Evolutionary conservation across 306 rosid genomes (phyloP), one percentile per base, ranked within the genome.

Genomic region (Cotoneaster glaucophyllus): DNA sequence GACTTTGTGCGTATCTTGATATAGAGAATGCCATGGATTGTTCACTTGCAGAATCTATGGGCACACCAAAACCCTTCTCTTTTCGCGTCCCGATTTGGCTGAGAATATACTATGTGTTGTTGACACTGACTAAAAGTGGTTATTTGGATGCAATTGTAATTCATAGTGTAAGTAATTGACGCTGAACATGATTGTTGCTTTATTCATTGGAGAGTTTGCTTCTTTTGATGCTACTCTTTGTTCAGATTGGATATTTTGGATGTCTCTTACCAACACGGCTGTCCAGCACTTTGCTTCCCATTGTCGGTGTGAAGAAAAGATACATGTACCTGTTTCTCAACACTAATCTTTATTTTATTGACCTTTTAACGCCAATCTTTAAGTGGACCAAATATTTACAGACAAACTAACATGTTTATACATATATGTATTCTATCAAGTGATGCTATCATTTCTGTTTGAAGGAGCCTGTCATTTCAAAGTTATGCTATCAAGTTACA

Each of bases 1-100:
- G 98, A 64, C 84, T 76, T 82, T 94, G 98, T 82, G 97, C 95
- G 67, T 90, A 85, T 88, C 87, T 94, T 82, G 98, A 94, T 73
- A 97, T 76, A 74, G 98, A 94, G 84, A 86, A 92, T 87, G 94
- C 91, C 21, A 69, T 91, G 86, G 95, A 91, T 80, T 85, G 71
- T 79, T 82, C 90, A 68, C 95, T 91, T 80, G 90, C 89, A 61
- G 90, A 94, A 83, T 82, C 96, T 19, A 91, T 94, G 82, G 98
- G 98, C 61, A 74, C 81, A 85, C 88, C 4, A 84, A 86, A 74
- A 88, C 84, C 72, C 95, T 94, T 86, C 95, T 94, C 61, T 80
- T 91, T 70, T 88, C 92, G 5, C 80, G 79, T 80, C 98, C 94
- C 26, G 85, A 78, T 77, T 87, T 89, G 74, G 92, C 96, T 64